Percentiles rank a stretch among this genome's conserved stretches.
Evolutionary conservation across 208 protist genomes (phyloP).

Genomic region (Endotrypanum monterogeii): DNA sequence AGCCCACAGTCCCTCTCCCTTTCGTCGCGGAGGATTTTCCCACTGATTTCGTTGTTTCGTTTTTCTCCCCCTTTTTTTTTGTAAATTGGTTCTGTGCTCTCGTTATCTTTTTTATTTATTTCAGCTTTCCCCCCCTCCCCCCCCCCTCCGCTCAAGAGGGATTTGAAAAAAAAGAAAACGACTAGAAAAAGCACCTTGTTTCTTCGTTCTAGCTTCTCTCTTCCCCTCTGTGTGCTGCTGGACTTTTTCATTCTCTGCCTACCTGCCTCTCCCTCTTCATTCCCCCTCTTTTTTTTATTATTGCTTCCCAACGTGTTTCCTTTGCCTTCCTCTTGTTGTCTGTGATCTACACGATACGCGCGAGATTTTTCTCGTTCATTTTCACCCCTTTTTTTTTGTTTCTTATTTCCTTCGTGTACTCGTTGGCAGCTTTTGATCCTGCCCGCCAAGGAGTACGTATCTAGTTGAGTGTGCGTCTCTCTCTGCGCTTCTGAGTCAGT

Average conservation of each 20-base stretch:
- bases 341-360: neutral
- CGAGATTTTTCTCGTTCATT: neutral
- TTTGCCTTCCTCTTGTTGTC: neutral
- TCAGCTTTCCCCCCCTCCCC: neutral
- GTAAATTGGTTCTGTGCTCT: neutral
- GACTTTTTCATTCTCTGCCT: too few species aligned
- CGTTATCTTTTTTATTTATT: neutral
- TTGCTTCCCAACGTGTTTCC: conserved; percentile 1
- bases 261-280: too few species aligned
- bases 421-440: too few species aligned
- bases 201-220: neutral
- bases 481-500: conserved; percentile 3
- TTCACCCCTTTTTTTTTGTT: neutral
- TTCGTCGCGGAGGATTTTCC: neutral
- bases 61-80: neutral
- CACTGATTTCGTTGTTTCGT: neutral
- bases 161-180: neutral
- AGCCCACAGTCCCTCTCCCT: neutral
- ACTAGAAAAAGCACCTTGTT: neutral
- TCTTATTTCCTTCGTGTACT: neutral
- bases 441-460: too few species aligned
- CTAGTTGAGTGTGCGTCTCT: neutral
- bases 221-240: too few species aligned
- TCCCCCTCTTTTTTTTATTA: neutral
- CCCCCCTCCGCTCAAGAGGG: neutral